Conservation (phyloP, 2,329 filamentous ascomycete species). For the Domatiomyces globalis region DNA sequence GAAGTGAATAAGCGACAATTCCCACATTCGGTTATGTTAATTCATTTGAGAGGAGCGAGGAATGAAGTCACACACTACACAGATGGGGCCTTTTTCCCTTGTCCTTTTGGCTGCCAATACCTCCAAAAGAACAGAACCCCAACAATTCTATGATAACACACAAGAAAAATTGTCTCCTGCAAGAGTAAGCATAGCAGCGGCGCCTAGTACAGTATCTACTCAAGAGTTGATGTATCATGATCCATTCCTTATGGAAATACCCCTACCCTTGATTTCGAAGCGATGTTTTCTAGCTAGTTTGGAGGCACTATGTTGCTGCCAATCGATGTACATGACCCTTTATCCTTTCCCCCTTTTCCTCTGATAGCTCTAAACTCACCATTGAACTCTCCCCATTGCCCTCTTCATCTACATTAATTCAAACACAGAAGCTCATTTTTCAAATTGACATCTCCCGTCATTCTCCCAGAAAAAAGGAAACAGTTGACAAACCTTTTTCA, state of each 20-base stretch:
- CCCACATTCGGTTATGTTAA: not conserved
- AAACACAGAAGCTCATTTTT: too few species aligned
- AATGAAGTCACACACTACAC: not conserved
- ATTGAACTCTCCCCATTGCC: not conserved
- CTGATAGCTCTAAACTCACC: not conserved
- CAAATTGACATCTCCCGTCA: too few species aligned
- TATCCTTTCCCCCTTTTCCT: not conserved
- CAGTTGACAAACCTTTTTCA: too few species aligned
- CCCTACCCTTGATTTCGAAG: not conserved
- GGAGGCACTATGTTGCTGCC: not conserved
- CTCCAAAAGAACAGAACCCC: not conserved
- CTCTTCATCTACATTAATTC: too few species aligned
- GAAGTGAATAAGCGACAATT: not conserved
- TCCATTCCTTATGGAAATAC: not conserved
- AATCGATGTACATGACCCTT: not conserved
- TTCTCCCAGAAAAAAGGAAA: too few species aligned
- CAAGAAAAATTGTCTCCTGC: not conserved
- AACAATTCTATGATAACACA: not conserved
- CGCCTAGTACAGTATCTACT: not conserved
- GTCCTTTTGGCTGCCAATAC: too few species aligned
- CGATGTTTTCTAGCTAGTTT: not conserved
- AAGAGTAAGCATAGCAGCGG: slow-evolving; percentile 21
- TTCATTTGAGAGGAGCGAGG: not conserved
- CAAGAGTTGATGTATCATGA: not conserved
- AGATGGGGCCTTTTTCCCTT: too few species aligned